These are phyloP conservation scores for Aspergillus quadricinctus DNA, from an alignment of 2,329 filamentous ascomycete genomes.

Conservation along the genomic window DNA sequence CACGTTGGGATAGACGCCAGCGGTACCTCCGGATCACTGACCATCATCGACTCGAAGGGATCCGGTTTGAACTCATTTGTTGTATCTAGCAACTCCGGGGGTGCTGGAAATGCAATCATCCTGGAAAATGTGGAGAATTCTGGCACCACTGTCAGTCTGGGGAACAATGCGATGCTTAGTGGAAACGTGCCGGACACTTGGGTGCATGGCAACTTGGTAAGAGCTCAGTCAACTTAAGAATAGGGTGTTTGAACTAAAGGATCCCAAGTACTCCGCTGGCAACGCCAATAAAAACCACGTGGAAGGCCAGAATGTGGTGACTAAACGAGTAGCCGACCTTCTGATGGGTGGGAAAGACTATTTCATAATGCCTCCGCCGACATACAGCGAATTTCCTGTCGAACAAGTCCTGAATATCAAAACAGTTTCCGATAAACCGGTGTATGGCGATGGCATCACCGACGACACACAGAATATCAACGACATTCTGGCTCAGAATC, in stretches of 20 bases:
- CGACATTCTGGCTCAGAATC: conserved; percentile 26
- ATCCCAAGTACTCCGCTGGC: conserved; percentile 14
- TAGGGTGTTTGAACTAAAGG: neutral
- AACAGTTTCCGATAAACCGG: conserved; percentile 34
- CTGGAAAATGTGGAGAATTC: conserved; percentile 27
- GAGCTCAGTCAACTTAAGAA: neutral
- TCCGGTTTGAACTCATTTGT: conserved; percentile 13
- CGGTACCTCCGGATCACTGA: conserved; percentile 19
- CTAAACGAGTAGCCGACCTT: conserved; percentile 19
- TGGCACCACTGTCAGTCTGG: conserved; percentile 23
- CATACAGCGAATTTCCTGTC: conserved; percentile 40
- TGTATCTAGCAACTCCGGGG: conserved; percentile 22
- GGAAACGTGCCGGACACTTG: conserved; percentile 23
- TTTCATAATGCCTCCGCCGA: conserved; percentile 39
- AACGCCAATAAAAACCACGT: conserved; percentile 18
- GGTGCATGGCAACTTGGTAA: conserved; percentile 31
- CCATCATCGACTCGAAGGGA: conserved; percentile 17
- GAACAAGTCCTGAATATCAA: conserved; percentile 47
- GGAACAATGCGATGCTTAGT: conserved; percentile 18
- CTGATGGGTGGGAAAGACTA: conserved; percentile 35
- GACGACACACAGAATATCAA: conserved; percentile 39
- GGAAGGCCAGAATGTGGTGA: conserved; percentile 24
- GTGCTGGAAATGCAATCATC: conserved; percentile 27
- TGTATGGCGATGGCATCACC: conserved; percentile 41
- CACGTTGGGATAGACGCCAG: conserved; percentile 22